Evolutionary conservation across 495 filamentous ascomycete genomes (phyloP).

Genomic region (Polyplosphaeria fusca): DNA sequence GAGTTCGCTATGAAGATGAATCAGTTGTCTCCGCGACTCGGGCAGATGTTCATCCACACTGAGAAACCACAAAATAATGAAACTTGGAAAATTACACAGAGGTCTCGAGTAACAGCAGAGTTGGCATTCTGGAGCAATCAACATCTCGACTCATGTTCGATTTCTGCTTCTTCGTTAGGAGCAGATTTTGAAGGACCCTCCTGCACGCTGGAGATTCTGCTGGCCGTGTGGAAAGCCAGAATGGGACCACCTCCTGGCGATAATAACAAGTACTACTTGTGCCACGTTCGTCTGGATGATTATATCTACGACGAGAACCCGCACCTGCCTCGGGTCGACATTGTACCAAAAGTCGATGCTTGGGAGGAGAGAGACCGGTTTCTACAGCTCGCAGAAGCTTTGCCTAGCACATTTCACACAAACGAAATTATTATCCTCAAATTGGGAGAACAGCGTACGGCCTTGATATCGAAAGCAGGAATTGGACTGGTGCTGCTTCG

Average conservation of each 20-base stretch:
- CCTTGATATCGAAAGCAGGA: not conserved
- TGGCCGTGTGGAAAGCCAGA: not conserved
- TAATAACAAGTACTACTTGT: not conserved
- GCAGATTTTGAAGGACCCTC: not conserved
- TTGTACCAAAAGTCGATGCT: not conserved
- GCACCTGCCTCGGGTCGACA: not conserved
- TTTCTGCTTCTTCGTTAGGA: not conserved
- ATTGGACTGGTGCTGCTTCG: not conserved
- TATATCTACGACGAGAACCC: not conserved
- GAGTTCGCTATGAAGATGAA: too few species aligned
- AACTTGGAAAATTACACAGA: not conserved
- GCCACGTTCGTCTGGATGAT: not conserved
- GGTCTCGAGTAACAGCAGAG: not conserved
- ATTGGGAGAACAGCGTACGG: not conserved
- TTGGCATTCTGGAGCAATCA: not conserved
- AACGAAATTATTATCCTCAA: not conserved
- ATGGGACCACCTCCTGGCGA: not conserved
- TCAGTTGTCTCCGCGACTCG: too few species aligned
- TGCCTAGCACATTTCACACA: not conserved
- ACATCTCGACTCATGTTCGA: not conserved
- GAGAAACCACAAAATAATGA: too few species aligned
- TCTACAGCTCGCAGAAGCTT: not conserved
- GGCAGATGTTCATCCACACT: too few species aligned
- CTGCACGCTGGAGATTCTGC: not conserved
- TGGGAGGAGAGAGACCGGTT: not conserved